A percentile compares a stretch with the other conserved stretches of the same genome.
Conservation (phyloP, 163 green algal genomes). For the Prototheca wickerhamii region DNA sequence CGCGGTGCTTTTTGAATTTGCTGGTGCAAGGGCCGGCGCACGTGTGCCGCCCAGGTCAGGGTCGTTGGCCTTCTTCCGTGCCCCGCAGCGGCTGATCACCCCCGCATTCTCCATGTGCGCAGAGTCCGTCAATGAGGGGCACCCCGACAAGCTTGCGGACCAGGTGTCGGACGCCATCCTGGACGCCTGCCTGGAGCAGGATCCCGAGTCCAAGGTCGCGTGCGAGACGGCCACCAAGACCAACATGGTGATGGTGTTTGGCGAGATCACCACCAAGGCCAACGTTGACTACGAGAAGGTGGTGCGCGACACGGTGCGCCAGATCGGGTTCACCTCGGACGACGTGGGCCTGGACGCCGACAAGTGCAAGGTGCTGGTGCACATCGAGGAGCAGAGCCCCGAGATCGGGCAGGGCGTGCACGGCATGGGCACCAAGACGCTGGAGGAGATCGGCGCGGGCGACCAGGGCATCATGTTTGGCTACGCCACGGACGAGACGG, state of each 20-base stretch:
- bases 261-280: constrained; percentile 98
- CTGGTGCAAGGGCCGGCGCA: background rate
- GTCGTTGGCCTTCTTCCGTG: too few relatives aligned
- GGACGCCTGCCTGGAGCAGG: constrained; percentile 93
- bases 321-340: constrained; percentile 92
- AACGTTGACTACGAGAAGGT: constrained; percentile 98
- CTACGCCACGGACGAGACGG: constrained; percentile 96
- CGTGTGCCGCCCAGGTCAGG: too few relatives aligned
- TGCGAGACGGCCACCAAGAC: constrained; percentile 99
- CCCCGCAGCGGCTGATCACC: too few relatives aligned
- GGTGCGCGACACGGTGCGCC: constrained; percentile 44
- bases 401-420: constrained; percentile 99
- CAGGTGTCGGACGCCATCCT: constrained; percentile 97
- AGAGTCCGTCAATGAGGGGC: constrained; percentile 83
- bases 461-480: constrained; percentile 99
- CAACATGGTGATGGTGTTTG: constrained; percentile 99
- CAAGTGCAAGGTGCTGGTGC: constrained; percentile 97
- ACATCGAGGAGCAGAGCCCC: constrained; percentile 97
- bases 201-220: constrained; percentile 89
- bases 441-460: constrained; percentile 95
- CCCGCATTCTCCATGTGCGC: background rate
- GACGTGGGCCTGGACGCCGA: constrained; percentile 93
- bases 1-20: background rate
- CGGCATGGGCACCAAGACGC: constrained; percentile 96
- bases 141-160: constrained; percentile 84